Evolutionary conservation across 306 rosid genomes (phyloP), one percentile per base, ranked within the genome.

Genomic region (Dryas alaskensis): DNA sequence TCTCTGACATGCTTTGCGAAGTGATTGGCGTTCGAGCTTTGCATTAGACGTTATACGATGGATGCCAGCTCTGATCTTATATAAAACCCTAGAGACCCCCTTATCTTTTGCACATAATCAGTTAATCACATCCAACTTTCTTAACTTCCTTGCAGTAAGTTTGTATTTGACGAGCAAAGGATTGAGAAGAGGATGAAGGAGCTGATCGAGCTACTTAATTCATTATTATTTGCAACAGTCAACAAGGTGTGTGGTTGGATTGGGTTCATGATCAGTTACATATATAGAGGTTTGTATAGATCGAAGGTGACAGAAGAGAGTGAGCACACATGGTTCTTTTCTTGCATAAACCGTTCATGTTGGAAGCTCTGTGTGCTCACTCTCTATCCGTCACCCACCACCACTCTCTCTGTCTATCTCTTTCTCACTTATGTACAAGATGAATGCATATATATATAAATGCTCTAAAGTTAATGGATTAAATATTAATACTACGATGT

Each of bases 301-400:
- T 22, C 22, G 22, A 22, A 67, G 75, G 88, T 73, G 88, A 87
- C 84, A 87, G 88, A 82, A 87, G 88, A 82, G 81, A 82, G 91
- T 60, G 88, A 80, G 87, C 88, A 84, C 85, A 31, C 49, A n/a
- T 72, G 67, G 83, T 74, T 51, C 37, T 78, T 82, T 81, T 73
- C 59, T 70, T 68, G 80, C 87, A 78, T 82, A 82, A 8, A 8
- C 2, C 44, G 4, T 70, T 55, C 84, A 52, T 73, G 86, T 82
- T 51, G 55, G 72, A 83, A 83, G 79, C 80, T 77, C 4, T 48
- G 69, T 39, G 89, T 85, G 87, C 83, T 76, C 27, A 3, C 80
- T 74, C 83, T 87, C 83, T 87, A 39, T 78, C 78, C 61, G 84
- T 84, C 89, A 37, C 78, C 65, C 80, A 73, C 83, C 69, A 17